phyloP scores from a whole-genome alignment of 73 alveolate genomes.

The Tetrahymena elliotti region DNA sequence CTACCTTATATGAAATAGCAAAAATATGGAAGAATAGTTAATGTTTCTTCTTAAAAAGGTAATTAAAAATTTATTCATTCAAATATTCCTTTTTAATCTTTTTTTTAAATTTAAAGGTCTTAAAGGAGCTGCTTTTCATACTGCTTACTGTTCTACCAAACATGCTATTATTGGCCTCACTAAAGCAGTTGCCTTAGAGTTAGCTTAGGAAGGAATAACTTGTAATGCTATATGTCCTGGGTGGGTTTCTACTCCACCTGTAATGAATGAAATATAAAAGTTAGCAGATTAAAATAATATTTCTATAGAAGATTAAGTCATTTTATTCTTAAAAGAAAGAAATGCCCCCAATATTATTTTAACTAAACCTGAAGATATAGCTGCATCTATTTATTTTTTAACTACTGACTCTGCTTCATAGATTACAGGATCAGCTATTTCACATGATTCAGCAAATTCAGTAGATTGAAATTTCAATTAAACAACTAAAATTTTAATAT shows the following conservation, averaged over 20 bases:
- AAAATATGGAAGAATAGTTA: slow-evolving; percentile 40
- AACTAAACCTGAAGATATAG: slow-evolving; percentile 21
- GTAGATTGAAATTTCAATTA: slow-evolving; percentile 10
- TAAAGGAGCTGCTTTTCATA: slow-evolving; percentile 19
- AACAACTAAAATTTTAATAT: neutral
- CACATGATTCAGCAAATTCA: slow-evolving; percentile 36
- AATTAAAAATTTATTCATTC: neutral
- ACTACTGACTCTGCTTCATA: slow-evolving; percentile 34
- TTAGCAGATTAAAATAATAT: slow-evolving; percentile 9
- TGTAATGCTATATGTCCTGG: slow-evolving; percentile 50
- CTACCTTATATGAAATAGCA: slow-evolving; percentile 20
- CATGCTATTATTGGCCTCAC: slow-evolving; percentile 45
- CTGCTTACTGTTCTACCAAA: slow-evolving; percentile 42
- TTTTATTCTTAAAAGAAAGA: slow-evolving; percentile 20
- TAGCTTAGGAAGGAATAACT: slow-evolving; percentile 22
- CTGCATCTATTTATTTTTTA: slow-evolving; percentile 10
- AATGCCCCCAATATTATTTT: slow-evolving; percentile 3
- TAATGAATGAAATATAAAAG: slow-evolving; percentile 1
- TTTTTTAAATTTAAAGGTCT: neutral
- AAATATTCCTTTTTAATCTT: neutral
- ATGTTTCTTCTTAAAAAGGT: slow-evolving; percentile 37
- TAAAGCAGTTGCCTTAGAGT: slow-evolving; percentile 36
- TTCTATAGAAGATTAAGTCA: slow-evolving; percentile 15
- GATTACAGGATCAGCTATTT: slow-evolving; percentile 17
- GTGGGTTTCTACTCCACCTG: slow-evolving; percentile 35